Base-by-base conservation (phyloP, 2,329 filamentous ascomycete species). In the Trichophyton schoenleinii region DNA sequence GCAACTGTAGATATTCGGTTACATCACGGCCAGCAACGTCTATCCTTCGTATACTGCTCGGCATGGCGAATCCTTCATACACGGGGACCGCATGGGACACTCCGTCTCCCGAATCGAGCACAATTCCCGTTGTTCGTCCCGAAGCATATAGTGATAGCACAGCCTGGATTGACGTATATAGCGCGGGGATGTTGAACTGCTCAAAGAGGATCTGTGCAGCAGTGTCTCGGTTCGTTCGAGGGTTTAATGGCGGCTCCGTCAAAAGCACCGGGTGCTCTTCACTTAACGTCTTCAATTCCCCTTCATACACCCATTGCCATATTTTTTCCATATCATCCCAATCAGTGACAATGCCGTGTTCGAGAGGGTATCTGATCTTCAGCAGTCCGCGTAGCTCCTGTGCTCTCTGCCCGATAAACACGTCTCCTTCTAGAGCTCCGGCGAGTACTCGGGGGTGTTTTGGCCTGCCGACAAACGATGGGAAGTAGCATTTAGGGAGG, bases 291-390 rank as follows among this genome's bases (percentile, higher is more conserved):
- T 96, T 97, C 69, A 99, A 75, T 66, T 95, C 94, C 71, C 96
- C 92, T 62, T 89, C 89, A 74, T 97, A 99, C 60, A 99, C 91
- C 71, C 95, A 94, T 70, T 95, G 89, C 94, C 94, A 99, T 77
- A 99, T 99, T 78, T 90, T 86, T 80, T 99, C 94, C 94, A 99
- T 99, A 72, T 99, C 94, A 72, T 97, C 94, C 94, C 94, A 99
- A 75, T 99, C 91, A 68, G 94, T 99, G 65, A 99, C 94, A 70
- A 99, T 95, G 68, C 94, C 94, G 74, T 99, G 94, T 78, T 97
- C 94, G 61, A 99, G 79, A 52, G 94, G 94, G 73, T 97, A 97
- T 66, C 86, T 83, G 69, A 99, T 96, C 82, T 97, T 99, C 68
- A 99, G 81, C 64, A 99, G 79, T 2, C 94, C 94, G 70, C 92